These are phyloP conservation scores for Pythium pyrilobum DNA, from an alignment of 352 stramenopile species.

Conservation along the genomic window DNA sequence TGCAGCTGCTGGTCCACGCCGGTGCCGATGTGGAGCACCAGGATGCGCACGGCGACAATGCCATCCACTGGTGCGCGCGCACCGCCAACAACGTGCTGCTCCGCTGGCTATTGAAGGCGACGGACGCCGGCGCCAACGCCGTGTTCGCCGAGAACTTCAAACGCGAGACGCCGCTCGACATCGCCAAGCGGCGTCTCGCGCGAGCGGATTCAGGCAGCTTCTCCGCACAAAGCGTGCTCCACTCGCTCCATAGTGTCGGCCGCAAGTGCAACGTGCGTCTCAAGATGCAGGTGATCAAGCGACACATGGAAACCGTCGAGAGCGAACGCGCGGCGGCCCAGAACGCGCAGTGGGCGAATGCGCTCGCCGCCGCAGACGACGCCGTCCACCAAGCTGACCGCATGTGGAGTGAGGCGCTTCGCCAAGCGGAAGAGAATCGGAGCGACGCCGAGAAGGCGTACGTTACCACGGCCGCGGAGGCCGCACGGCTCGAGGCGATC, in stretches of 20 bases:
- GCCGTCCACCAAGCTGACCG: conserved; percentile 26
- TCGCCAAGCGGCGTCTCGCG: conserved; percentile 40
- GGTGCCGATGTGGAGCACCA: conserved; percentile 35
- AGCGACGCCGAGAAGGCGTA: conserved; percentile 31
- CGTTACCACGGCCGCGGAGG: conserved; percentile 13
- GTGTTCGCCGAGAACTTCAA: conserved; percentile 50
- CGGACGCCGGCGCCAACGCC: conserved; percentile 41
- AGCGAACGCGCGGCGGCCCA: conserved; percentile 3
- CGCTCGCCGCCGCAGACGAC: conserved; percentile 23
- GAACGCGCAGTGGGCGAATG: conserved; percentile 26
- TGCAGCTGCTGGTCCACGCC: conserved; percentile 40
- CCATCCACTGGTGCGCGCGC: conserved; percentile 65
- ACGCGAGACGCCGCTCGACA: conserved; percentile 49
- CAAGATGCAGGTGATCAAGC: conserved; percentile 53
- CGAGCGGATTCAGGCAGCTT: conserved; percentile 20
- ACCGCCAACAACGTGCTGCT: conserved; percentile 40
- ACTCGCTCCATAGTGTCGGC: conserved; percentile 40
- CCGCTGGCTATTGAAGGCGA: conserved; percentile 54
- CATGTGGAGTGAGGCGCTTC: conserved; percentile 31
- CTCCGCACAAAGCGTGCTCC: conserved; percentile 25
- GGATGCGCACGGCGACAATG: conserved; percentile 61
- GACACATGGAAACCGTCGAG: conserved; percentile 20
- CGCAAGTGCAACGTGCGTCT: conserved; percentile 50
- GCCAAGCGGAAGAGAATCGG: conserved; percentile 30
- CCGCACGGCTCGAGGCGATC: conserved; percentile 18